Conservation (phyloP, 2,329 filamentous ascomycete genomes). For the Trichoderma brevicompactum region DNA sequence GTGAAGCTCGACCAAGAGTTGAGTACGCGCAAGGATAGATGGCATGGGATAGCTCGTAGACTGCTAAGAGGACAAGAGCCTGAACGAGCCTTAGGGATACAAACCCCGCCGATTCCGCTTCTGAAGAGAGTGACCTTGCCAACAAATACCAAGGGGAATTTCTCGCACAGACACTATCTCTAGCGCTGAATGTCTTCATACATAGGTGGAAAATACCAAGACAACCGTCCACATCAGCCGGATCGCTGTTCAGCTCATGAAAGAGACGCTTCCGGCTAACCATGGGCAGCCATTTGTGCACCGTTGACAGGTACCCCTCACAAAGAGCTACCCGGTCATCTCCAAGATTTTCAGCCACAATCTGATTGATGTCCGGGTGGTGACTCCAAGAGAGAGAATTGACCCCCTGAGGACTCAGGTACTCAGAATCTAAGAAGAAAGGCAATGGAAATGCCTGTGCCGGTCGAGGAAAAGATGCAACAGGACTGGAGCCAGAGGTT, state of each 20-base stretch:
- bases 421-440: slow-evolving; percentile 23
- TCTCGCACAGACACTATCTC: neutral
- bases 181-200: slow-evolving; percentile 8
- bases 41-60: slow-evolving; percentile 18
- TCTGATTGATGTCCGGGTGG: neutral
- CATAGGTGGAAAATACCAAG: slow-evolving; percentile 5
- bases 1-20: slow-evolving; percentile 18
- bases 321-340: slow-evolving; percentile 17
- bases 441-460: slow-evolving; percentile 13
- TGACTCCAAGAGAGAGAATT: slow-evolving; percentile 19
- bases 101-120: slow-evolving; percentile 13
- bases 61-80: slow-evolving; percentile 2
- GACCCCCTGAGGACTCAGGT: neutral
- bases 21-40: slow-evolving; percentile 14
- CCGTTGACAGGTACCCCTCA: slow-evolving; percentile 15
- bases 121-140: slow-evolving; percentile 5
- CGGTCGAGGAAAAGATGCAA: neutral
- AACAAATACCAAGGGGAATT: slow-evolving; percentile 5
- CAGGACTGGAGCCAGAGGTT: neutral
- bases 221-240: slow-evolving; percentile 10
- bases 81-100: slow-evolving; percentile 12
- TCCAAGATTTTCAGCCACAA: neutral
- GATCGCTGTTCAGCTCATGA: neutral
- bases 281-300: slow-evolving; percentile 23
- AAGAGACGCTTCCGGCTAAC: slow-evolving; percentile 21